Evolutionary conservation across 352 stramenopile species (phyloP), one percentile per base, ranked within the genome.

Genomic region (Plasmopara halstedii): DNA sequence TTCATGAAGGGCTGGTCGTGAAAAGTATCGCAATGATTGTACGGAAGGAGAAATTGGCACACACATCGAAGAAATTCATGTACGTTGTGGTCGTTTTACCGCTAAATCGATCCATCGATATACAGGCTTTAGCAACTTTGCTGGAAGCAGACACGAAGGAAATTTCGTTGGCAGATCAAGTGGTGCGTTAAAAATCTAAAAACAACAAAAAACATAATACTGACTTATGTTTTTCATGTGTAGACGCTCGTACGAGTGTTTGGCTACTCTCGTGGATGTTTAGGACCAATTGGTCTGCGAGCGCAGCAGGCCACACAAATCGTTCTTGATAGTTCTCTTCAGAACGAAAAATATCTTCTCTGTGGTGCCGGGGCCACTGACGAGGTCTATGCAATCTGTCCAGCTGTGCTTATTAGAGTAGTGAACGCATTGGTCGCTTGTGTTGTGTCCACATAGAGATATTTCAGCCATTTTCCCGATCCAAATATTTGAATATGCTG

Each of bases 181-280:
- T 71, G 62, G 68, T 46, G 15, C 40, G 40, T 23, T 46, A 25
- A 10, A 11, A 31, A 39, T 11, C 20, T 35, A 6, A 4, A 35
- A 35, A 18, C 13, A 18, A 6, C n/a, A 35, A n/a, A 17, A 18
- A 18, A 8, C 15, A 17, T 5, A 15, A 8, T 13, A 35, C 7
- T 35, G 36, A 23, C 26, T 22, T 25, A 20, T 46, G 2, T 39
- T 9, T 20, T 26, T 23, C 14, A 32, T 31, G 3, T 50, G 15
- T 36, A 83, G 67, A 81, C 67, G 3, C 49, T 88, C 13, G 37
- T 85, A 31, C 64, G 66, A 18, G 66, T 85, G 8, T 88, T 88
- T 56, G 76, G 76, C 3, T 88, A 84, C 38, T 34, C 56, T 6
- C 67, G 71, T 20, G 76, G 76, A n/a, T 76, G 60, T 32, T 61